Evolutionary conservation across 345 rosid species (phyloP).

Genomic region (Lagerstroemia speciosa): DNA sequence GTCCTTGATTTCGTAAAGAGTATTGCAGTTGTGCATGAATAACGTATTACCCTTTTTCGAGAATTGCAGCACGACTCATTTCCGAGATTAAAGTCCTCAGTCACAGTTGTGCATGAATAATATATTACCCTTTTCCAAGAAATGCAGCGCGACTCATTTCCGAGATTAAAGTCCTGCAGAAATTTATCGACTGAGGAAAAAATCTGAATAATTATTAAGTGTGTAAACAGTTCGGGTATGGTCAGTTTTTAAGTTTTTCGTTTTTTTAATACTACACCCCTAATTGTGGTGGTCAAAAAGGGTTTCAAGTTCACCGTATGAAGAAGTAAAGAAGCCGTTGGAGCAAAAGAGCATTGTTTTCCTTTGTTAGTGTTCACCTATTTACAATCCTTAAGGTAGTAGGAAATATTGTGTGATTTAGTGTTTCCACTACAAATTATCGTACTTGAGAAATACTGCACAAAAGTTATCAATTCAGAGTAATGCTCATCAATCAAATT

Average conservation of each 20-base stretch:
- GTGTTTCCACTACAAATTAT: background rate
- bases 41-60: too few species aligned
- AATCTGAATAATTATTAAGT: too few species aligned
- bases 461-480: too few species aligned
- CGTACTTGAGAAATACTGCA: background rate
- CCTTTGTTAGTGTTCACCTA: constrained; percentile 33
- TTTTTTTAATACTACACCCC: too few species aligned
- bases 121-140: too few species aligned
- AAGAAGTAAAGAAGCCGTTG: constrained; percentile 68
- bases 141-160: background rate
- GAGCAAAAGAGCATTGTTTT: constrained; percentile 59
- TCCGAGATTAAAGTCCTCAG: constrained; percentile 1
- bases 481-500: too few species aligned
- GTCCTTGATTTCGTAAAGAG: constrained; percentile 42
- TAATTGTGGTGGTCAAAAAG: constrained; percentile 29
- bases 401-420: background rate
- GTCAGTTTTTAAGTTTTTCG: too few species aligned
- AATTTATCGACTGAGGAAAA: too few species aligned
- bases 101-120: too few species aligned
- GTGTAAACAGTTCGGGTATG: too few species aligned
- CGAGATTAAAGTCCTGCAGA: background rate
- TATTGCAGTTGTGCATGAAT: too few species aligned
- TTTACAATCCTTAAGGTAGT: background rate
- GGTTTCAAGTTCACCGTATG: constrained; percentile 52
- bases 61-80: constrained; percentile 20